Conservation (phyloP, 139 green algal species). For the Haematococcus sp. region DNA sequence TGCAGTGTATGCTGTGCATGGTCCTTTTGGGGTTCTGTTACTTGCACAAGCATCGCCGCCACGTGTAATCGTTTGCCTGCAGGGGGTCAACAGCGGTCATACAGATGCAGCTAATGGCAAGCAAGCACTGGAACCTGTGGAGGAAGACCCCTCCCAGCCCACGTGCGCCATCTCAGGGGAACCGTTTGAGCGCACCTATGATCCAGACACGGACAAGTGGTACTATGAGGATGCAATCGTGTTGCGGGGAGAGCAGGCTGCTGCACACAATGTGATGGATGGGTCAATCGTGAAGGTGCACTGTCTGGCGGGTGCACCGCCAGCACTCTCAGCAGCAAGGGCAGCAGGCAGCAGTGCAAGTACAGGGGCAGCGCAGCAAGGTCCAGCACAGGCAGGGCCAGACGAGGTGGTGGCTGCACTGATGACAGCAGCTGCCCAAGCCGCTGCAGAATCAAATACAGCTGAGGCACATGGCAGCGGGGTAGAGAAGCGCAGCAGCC, state of each 20-base stretch:
- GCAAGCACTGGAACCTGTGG: conserved; percentile 21
- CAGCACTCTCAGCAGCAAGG: neutral
- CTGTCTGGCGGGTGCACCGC: neutral
- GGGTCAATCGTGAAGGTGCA: conserved; percentile 45
- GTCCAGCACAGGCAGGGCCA: too few species aligned
- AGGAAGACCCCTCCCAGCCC: conserved; percentile 52
- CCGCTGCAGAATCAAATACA: conserved; percentile 5
- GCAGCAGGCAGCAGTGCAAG: neutral
- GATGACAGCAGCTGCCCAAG: neutral
- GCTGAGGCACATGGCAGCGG: neutral
- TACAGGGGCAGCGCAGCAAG: neutral
- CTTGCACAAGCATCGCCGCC: too few species aligned
- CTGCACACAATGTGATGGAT: conserved; percentile 34
- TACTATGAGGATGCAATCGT: conserved; percentile 42
- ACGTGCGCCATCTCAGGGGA: conserved; percentile 56
- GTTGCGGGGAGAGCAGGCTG: conserved; percentile 36
- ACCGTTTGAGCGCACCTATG: conserved; percentile 54
- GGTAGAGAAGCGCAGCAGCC: neutral
- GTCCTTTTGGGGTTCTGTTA: too few species aligned
- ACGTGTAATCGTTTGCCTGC: neutral
- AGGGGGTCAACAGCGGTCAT: neutral
- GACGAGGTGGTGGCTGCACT: conserved; percentile 4
- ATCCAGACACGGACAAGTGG: conserved; percentile 52
- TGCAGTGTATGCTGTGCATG: neutral
- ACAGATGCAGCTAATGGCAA: neutral